These are phyloP conservation scores for Hirsutella minnesotensis DNA, from an alignment of 2,329 filamentous ascomycete genomes.

Conservation along the genomic window DNA sequence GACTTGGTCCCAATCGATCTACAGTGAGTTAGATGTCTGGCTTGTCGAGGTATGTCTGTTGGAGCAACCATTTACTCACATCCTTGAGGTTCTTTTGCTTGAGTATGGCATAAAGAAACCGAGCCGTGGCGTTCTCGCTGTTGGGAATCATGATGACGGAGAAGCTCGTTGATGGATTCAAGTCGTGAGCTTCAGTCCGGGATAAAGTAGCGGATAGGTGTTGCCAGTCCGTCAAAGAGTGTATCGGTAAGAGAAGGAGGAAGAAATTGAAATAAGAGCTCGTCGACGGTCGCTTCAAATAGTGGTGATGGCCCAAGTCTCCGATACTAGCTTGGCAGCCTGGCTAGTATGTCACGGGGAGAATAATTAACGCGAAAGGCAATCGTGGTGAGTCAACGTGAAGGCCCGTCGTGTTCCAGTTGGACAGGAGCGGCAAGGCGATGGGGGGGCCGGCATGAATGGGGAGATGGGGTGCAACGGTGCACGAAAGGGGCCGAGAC, in stretches of 20 bases:
- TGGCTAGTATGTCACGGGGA: no score
- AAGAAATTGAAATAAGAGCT: background rate
- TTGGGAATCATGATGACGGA: slow-evolving; percentile 15
- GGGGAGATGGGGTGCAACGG: background rate
- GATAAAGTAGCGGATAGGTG: no score
- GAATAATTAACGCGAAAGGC: no score
- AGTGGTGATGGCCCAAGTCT: background rate
- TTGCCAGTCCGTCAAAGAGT: no score
- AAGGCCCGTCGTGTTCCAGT: background rate
- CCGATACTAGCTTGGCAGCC: no score
- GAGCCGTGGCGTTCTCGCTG: slow-evolving; percentile 43
- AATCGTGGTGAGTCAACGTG: slow-evolving; percentile 1
- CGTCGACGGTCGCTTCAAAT: background rate
- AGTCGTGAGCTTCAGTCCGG: no score
- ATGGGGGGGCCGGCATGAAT: background rate
- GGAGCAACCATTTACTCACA: slow-evolving; percentile 29
- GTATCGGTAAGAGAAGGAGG: background rate
- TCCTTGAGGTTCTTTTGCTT: slow-evolving; percentile 49
- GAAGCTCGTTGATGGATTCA: no score
- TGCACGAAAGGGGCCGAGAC: background rate
- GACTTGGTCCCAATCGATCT: slow-evolving; percentile 50
- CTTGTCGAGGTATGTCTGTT: background rate
- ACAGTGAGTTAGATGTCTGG: slow-evolving; percentile 1
- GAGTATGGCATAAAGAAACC: slow-evolving; percentile 47
- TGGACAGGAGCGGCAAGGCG: background rate